These are phyloP conservation scores for Butyriboletus appendiculatus DNA, from an alignment of 1,284 basidiomycete genomes.

Conservation along the genomic window DNA sequence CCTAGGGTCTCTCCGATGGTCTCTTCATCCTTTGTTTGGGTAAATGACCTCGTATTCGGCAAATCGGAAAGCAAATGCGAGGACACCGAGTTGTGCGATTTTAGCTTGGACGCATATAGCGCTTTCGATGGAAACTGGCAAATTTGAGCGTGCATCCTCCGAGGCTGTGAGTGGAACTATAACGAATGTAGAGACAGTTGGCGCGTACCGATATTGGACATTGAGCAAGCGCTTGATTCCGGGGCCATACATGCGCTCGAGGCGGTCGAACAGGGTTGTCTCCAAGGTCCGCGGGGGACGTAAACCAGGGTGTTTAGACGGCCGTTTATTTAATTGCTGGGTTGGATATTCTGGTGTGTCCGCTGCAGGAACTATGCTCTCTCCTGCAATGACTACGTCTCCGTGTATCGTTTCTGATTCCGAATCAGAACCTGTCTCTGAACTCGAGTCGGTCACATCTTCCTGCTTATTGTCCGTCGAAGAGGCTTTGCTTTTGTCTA, in stretches of 20 bases:
- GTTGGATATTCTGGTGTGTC: slow-evolving; percentile 11
- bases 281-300: slow-evolving; percentile 77
- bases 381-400: slow-evolving; percentile 25
- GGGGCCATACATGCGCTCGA: slow-evolving; percentile 85
- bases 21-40: slow-evolving; percentile 57
- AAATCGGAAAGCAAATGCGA: slow-evolving; percentile 74
- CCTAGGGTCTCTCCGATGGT: slow-evolving; percentile 62
- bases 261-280: slow-evolving; percentile 88
- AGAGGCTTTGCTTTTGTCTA: neutral
- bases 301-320: slow-evolving; percentile 37
- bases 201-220: slow-evolving; percentile 78
- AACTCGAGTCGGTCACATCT: slow-evolving; percentile 5
- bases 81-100: slow-evolving; percentile 72
- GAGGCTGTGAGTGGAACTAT: slow-evolving; percentile 1
- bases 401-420: slow-evolving; percentile 23
- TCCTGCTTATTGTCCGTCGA: neutral
- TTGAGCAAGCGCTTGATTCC: slow-evolving; percentile 86
- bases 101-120: slow-evolving; percentile 77
- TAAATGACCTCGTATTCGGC: slow-evolving; percentile 45
- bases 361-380: slow-evolving; percentile 5
- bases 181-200: neutral
- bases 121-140: slow-evolving; percentile 85
- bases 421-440: slow-evolving; percentile 11
- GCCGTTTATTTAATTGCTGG: slow-evolving; percentile 21
- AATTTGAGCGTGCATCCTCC: slow-evolving; percentile 86